A percentile compares a stretch with the other conserved stretches of the same genome.
These are phyloP conservation scores for Diplodia intermedia DNA, from an alignment of 2,329 filamentous ascomycete genomes.

Conservation along the genomic window DNA sequence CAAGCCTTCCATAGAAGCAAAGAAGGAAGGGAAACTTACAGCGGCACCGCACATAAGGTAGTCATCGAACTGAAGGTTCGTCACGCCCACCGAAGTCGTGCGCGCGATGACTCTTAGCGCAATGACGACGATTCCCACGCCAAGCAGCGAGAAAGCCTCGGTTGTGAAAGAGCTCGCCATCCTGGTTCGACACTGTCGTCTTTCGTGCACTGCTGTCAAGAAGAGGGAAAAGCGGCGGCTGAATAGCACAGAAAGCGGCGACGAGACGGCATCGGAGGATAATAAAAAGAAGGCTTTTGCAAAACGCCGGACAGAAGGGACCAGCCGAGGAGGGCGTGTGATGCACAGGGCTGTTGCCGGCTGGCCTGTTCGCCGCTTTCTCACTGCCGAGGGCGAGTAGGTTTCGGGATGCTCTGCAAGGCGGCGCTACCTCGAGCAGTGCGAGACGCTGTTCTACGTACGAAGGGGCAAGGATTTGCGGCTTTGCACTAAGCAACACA, in stretches of 20 bases:
- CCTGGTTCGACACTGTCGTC: background rate
- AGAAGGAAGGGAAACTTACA: conserved; percentile 23
- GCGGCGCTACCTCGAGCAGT: background rate
- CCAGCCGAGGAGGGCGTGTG: background rate
- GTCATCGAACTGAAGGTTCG: conserved; percentile 35
- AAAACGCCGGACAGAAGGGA: background rate
- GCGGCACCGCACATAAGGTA: conserved; percentile 38
- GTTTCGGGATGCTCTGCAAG: background rate
- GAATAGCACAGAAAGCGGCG: background rate
- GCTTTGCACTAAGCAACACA: background rate
- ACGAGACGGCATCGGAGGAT: background rate
- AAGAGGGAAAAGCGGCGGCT: background rate
- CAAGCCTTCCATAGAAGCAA: background rate
- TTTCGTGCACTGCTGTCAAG: background rate
- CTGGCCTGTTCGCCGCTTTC: background rate
- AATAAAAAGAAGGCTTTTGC: background rate
- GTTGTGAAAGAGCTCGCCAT: conserved; percentile 35
- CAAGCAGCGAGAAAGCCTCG: conserved; percentile 36
- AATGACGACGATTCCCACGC: conserved; percentile 35
- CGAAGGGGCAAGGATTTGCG: conserved; percentile 11
- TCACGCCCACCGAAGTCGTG: conserved; percentile 35
- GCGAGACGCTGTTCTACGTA: background rate
- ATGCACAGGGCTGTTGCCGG: background rate
- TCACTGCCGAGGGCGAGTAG: background rate
- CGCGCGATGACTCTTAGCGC: conserved; percentile 36